Evolutionary conservation across 495 filamentous ascomycete genomes (phyloP), one percentile per base, ranked within the genome.

Genomic region (Penicillium bialowiezense): DNA sequence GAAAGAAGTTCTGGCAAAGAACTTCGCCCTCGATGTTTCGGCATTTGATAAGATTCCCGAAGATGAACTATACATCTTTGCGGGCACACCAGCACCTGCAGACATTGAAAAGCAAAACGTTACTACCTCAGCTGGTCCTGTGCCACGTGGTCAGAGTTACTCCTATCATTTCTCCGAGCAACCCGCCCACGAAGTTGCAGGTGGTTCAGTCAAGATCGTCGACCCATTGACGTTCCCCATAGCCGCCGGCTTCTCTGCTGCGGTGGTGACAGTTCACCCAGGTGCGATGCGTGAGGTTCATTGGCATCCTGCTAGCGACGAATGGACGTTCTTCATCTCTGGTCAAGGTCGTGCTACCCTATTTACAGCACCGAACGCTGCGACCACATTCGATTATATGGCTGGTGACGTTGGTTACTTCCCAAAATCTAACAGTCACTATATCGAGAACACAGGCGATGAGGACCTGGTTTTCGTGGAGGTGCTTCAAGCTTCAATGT

Each of bases 261-360:
- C 84, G 0, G 58, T 86, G 0, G 82, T 88, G 0, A 83, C 79
- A 1, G 76, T 91, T 14, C 71, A 82, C 33, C 86, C 87, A 0
- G 86, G 86, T 33, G 85, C 81, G 1, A 79, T 91, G 78, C 79
- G 88, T 3, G 88, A 91, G 60, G 79, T 91, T 34, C 87, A 91
- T 66, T 91, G 88, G 87, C 87, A 90, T 53, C 83, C 85, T 0
- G 77, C 74, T 7, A 81, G 79, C 18, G 87, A 90, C 63, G 87
- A 90, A 56, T 91, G 85, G 86, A 79, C 77, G 1, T 91, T 86
- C 68, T 90, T 90, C 69, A 77, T 90, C 38, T 62, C 76, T 21
- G 87, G 88, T 0, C 73, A 74, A 0, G 88, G 78, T 0, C 76
- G 88, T 3, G 83, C 86, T 12, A 89, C 86, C 0, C 67, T 89